Evolutionary conservation across 2,329 filamentous ascomycete genomes (phyloP).

Genomic region (Tolypocladium inflatum): DNA sequence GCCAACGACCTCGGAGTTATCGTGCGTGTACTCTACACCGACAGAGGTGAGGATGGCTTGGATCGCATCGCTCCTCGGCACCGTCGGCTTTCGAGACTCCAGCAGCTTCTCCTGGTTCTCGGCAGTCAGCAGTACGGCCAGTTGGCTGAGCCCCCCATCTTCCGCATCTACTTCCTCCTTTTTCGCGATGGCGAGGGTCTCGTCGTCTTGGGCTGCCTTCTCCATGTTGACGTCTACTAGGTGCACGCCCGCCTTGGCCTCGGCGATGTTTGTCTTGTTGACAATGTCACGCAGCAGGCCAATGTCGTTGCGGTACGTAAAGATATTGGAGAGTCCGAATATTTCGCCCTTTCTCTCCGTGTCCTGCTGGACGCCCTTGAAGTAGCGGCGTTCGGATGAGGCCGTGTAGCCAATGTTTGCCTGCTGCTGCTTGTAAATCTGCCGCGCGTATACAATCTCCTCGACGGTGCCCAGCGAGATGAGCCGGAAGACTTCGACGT

Average conservation of each 20-base stretch:
- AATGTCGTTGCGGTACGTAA: constrained; percentile 70
- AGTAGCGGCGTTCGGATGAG: constrained; percentile 85
- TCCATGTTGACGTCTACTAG: constrained; percentile 70
- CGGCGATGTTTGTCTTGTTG: constrained; percentile 95
- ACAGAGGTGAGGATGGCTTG: constrained; percentile 81
- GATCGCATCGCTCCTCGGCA: constrained; percentile 59
- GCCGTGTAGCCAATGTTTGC: constrained; percentile 96
- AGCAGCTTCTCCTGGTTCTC: constrained; percentile 34
- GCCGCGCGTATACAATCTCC: constrained; percentile 91
- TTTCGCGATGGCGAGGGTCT: constrained; percentile 31
- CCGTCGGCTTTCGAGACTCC: constrained; percentile 24
- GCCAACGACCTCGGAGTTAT: constrained; percentile 92
- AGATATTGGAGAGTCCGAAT: constrained; percentile 81
- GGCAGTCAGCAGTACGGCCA: constrained; percentile 45
- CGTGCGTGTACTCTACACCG: constrained; percentile 90
- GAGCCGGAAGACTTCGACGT: constrained; percentile 92
- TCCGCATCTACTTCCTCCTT: constrained; percentile 44
- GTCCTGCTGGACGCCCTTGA: constrained; percentile 85
- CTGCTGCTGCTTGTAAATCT: constrained; percentile 98
- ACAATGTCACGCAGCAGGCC: constrained; percentile 88
- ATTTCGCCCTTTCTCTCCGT: constrained; percentile 81
- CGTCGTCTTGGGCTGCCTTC: constrained; percentile 45
- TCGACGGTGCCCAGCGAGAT: constrained; percentile 89
- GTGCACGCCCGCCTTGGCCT: constrained; percentile 75
- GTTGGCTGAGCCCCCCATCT: constrained; percentile 60